These are phyloP conservation scores for Phytophthora vignae DNA, from an alignment of 352 stramenopile species.

Conservation along the genomic window DNA sequence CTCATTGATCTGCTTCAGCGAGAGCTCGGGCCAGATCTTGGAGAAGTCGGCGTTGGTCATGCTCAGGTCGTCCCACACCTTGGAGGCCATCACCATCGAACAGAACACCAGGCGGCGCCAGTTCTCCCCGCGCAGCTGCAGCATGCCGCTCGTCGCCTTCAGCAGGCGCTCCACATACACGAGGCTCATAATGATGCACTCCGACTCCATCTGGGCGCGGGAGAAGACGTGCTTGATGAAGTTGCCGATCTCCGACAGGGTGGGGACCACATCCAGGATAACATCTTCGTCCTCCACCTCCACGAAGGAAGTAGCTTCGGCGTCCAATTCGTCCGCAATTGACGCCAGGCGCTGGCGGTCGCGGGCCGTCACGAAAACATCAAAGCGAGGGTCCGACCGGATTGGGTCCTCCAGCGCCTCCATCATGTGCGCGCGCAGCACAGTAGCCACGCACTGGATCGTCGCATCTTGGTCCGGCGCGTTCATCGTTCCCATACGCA, in stretches of 20 bases:
- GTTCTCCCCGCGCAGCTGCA: conserved; percentile 88
- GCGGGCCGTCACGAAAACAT: conserved; percentile 72
- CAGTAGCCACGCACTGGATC: conserved; percentile 96
- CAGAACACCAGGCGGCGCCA: conserved; percentile 96
- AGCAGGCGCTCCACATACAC: conserved; percentile 98
- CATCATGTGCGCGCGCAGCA: conserved; percentile 96
- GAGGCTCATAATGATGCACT: conserved; percentile 98
- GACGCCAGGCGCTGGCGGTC: conserved; percentile 46
- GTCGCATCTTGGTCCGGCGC: conserved; percentile 96
- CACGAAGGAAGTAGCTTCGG: conserved; percentile 34
- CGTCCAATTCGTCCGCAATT: conserved; percentile 38
- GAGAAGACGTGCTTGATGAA: conserved; percentile 96
- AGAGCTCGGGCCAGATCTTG: conserved; percentile 93
- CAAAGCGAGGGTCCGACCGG: conserved; percentile 59
- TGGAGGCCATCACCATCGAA: conserved; percentile 97
- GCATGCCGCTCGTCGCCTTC: conserved; percentile 84
- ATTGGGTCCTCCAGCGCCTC: conserved; percentile 76
- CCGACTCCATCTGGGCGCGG: conserved; percentile 92
- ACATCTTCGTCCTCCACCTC: conserved; percentile 41
- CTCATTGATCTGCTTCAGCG: conserved; percentile 95
- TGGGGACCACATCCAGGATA: conserved; percentile 70
- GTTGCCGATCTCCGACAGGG: conserved; percentile 88
- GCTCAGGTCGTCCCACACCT: conserved; percentile 98
- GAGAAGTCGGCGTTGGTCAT: conserved; percentile 99
- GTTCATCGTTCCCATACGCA: conserved; percentile 94